A percentile compares a stretch with the other conserved stretches of the same genome.
Evolutionary conservation across 208 protist species (phyloP).

Genomic region (Leishmania mexicana): DNA sequence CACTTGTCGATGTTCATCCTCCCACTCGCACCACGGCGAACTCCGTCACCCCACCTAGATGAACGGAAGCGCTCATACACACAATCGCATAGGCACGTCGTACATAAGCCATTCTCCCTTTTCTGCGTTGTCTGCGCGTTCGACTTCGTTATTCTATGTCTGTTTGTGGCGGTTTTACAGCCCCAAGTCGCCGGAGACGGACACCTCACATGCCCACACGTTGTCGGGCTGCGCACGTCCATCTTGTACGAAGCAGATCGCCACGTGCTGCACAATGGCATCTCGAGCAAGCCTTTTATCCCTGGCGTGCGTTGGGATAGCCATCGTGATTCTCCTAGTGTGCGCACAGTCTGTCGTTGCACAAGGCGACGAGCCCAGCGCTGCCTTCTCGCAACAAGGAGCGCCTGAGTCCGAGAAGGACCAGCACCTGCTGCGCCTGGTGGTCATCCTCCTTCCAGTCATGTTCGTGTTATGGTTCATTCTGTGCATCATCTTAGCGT

Average conservation of each 20-base stretch:
- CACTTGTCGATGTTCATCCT: neutral
- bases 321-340: neutral
- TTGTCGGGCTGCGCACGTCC: neutral
- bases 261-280: neutral
- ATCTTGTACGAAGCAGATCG: neutral
- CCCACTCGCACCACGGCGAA: neutral
- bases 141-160: neutral
- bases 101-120: neutral
- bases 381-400: neutral
- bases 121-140: neutral
- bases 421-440: conserved; percentile 11
- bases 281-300: neutral
- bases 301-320: neutral
- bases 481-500: conserved; percentile 11
- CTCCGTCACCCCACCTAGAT: neutral
- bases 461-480: conserved; percentile 15
- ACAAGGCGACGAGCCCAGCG: neutral
- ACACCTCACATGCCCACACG: neutral
- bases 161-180: neutral
- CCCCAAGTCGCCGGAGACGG: neutral
- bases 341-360: neutral
- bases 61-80: no score
- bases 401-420: conserved; percentile 13
- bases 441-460: conserved; percentile 18
- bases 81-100: neutral